A percentile compares a stretch with the other conserved stretches of the same genome.
These are phyloP conservation scores for Aspergillus ochraceoroseus DNA, from an alignment of 2,329 filamentous ascomycete genomes.

Conservation along the genomic window DNA sequence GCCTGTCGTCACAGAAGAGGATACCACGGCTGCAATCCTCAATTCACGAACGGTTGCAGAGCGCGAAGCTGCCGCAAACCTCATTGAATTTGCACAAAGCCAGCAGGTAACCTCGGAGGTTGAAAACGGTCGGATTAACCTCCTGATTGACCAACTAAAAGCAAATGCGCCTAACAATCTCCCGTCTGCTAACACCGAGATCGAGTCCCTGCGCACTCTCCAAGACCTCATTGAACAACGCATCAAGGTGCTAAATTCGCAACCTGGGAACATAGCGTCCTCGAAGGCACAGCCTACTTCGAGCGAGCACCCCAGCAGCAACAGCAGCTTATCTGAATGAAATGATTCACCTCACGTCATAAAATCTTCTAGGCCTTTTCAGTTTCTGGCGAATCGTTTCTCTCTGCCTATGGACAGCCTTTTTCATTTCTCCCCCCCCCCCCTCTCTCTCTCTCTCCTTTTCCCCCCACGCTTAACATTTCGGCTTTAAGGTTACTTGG, in stretches of 20 bases:
- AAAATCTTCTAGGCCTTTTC: not conserved
- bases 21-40: constrained; percentile 21
- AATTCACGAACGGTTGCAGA: constrained; percentile 29
- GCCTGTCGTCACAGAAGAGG: constrained; percentile 17
- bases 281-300: not conserved
- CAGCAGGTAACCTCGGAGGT: constrained; percentile 12
- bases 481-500: constrained; percentile 13
- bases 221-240: constrained; percentile 32
- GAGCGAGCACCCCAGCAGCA: constrained; percentile 1
- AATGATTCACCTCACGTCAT: too few relatives aligned
- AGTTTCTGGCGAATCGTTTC: not conserved
- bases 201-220: constrained; percentile 30
- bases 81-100: constrained; percentile 29
- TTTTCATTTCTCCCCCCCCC: not conserved
- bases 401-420: constrained; percentile 5
- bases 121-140: constrained; percentile 23
- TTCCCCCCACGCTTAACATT: constrained; percentile 1
- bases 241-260: constrained; percentile 22
- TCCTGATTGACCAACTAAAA: constrained; percentile 33
- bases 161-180: constrained; percentile 25
- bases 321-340: not conserved
- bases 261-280: constrained; percentile 7
- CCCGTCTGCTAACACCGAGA: constrained; percentile 27
- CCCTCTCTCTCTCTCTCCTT: not conserved
- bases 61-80: constrained; percentile 31